These are phyloP conservation scores for Ilyonectria destructans DNA, from an alignment of 2,329 filamentous ascomycete species.

Conservation along the genomic window DNA sequence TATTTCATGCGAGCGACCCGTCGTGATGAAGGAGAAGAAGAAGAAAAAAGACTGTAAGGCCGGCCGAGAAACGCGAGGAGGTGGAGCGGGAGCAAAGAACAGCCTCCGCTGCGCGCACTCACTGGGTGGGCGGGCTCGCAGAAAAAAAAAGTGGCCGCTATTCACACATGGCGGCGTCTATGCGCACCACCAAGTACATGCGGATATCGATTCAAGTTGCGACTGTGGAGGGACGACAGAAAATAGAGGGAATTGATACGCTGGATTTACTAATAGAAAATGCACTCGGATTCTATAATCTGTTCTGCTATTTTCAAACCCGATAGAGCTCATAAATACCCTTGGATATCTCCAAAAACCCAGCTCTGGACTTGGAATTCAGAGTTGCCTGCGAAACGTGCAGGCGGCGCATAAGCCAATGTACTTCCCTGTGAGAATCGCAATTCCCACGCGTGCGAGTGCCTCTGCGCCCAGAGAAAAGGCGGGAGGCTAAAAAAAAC, in stretches of 20 bases:
- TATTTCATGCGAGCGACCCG: slow-evolving; percentile 52
- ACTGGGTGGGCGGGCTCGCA: slow-evolving; percentile 11
- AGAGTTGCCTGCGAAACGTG: background rate
- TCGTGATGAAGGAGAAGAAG: slow-evolving; percentile 26
- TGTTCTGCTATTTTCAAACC: background rate
- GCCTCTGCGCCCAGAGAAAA: background rate
- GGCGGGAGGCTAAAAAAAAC: background rate
- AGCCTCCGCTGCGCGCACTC: slow-evolving; percentile 15
- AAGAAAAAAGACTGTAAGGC: slow-evolving; percentile 28
- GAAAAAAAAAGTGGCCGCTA: slow-evolving; percentile 9
- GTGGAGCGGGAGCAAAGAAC: slow-evolving; percentile 30
- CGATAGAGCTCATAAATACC: background rate
- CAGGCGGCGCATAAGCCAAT: background rate
- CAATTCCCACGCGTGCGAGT: background rate
- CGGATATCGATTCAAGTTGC: background rate
- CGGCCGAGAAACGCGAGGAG: slow-evolving; percentile 21
- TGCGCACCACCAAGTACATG: background rate
- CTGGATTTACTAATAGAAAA: too few species aligned
- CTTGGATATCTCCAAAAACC: background rate
- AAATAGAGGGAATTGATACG: too few species aligned
- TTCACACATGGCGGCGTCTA: background rate
- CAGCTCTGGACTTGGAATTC: too few species aligned
- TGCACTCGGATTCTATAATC: too few species aligned
- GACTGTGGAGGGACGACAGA: too few species aligned
- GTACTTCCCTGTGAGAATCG: background rate